phyloP scores from a whole-genome alignment of 441 rosid genomes.

The Gossypium lobatum region DNA sequence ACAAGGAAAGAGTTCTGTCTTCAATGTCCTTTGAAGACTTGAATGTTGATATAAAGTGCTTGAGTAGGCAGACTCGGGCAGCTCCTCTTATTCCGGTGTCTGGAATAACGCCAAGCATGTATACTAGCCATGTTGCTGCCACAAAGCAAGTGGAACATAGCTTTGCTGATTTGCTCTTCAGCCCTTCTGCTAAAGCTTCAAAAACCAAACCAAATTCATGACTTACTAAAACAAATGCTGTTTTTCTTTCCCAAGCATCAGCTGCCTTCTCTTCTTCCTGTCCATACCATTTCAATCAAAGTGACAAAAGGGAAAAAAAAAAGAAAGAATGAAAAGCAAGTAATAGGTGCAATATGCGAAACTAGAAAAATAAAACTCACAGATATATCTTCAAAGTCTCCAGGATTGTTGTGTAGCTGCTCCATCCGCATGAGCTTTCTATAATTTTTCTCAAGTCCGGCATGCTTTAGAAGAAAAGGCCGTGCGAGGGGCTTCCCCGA shows the following conservation, averaged over 20 bases:
- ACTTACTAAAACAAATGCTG: slow-evolving; percentile 52
- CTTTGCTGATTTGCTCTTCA: slow-evolving; percentile 41
- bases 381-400: slow-evolving; percentile 40
- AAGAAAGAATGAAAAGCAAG: not conserved
- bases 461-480: slow-evolving; percentile 51
- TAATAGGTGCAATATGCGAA: not conserved
- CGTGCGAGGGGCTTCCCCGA: slow-evolving; percentile 53
- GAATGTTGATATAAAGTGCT: slow-evolving; percentile 41
- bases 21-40: slow-evolving; percentile 50
- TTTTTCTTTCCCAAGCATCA: slow-evolving; percentile 59
- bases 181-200: slow-evolving; percentile 68
- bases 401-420: slow-evolving; percentile 27
- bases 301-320: not conserved
- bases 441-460: slow-evolving; percentile 47
- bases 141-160: slow-evolving; percentile 44
- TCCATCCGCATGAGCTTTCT: slow-evolving; percentile 41
- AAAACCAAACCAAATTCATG: slow-evolving; percentile 66
- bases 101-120: slow-evolving; percentile 55
- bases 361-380: slow-evolving; percentile 27
- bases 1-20: slow-evolving; percentile 53
- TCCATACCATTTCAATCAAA: slow-evolving; percentile 8
- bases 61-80: slow-evolving; percentile 65
- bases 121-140: slow-evolving; percentile 59
- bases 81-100: slow-evolving; percentile 65
- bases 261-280: slow-evolving; percentile 62